Evolutionary conservation across 164 flowering plant species (phyloP).

Genomic region (Berberis thunbergii): DNA sequence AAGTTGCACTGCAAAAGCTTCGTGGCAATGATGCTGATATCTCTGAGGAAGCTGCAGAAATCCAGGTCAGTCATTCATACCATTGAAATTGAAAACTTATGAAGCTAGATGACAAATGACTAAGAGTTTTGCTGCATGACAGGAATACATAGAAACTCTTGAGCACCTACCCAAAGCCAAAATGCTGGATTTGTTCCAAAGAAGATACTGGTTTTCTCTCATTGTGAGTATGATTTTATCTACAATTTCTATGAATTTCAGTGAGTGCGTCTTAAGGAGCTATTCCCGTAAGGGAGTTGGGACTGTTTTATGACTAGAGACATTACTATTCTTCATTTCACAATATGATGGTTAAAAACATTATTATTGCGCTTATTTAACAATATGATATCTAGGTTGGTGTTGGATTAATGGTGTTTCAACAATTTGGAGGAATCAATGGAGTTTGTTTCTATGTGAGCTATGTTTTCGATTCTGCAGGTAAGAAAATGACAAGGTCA

Average conservation of each 20-base stretch:
- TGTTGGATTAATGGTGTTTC: slow-evolving; percentile 71
- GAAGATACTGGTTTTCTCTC: slow-evolving; percentile 59
- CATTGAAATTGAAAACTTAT: not conserved
- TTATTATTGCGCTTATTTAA: not conserved
- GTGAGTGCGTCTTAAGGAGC: no score
- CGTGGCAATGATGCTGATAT: slow-evolving; percentile 74
- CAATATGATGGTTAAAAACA: no score
- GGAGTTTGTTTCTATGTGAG: slow-evolving; percentile 64
- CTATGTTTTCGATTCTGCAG: slow-evolving; percentile 62
- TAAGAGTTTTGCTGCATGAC: slow-evolving; percentile 18
- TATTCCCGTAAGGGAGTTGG: no score
- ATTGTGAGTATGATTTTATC: slow-evolving; percentile 27
- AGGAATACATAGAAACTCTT: slow-evolving; percentile 70
- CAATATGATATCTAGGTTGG: slow-evolving; percentile 44
- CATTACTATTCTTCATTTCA: no score
- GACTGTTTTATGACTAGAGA: no score
- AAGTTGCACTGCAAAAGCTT: slow-evolving; percentile 46
- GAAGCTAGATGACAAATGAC: not conserved
- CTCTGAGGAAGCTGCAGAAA: slow-evolving; percentile 64
- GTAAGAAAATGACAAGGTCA: slow-evolving; percentile 15
- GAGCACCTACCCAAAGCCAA: slow-evolving; percentile 60
- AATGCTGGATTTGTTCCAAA: slow-evolving; percentile 60
- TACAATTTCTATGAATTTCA: not conserved
- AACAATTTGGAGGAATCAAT: slow-evolving; percentile 83
- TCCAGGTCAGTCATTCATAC: slow-evolving; percentile 32